Percentiles rank a stretch among this genome's conserved stretches.
These are phyloP conservation scores for Rutstroemia sydowiana DNA, from an alignment of 2,329 filamentous ascomycete species.

Conservation along the genomic window DNA sequence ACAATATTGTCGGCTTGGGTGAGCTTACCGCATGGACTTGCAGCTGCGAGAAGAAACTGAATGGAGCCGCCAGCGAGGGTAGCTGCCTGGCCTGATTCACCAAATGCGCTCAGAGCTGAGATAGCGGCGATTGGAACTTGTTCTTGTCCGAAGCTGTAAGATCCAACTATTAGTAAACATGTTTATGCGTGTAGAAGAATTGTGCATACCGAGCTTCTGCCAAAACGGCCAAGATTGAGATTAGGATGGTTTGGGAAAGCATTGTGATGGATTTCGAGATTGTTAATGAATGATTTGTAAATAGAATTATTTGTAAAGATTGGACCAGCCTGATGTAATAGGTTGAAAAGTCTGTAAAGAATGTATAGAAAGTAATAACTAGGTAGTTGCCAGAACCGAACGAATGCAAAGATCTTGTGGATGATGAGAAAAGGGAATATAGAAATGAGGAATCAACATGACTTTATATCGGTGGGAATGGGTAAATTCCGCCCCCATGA, in stretches of 20 bases:
- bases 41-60: constrained; percentile 53
- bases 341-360: constrained; percentile 20
- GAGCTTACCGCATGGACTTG: constrained; percentile 61
- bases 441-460: too few species aligned
- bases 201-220: constrained; percentile 27
- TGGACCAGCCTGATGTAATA: constrained; percentile 23
- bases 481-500: not conserved
- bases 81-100: constrained; percentile 51
- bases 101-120: constrained; percentile 44
- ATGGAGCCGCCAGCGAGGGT: constrained; percentile 58
- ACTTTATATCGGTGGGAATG: constrained; percentile 1
- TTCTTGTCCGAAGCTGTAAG: constrained; percentile 52
- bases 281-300: constrained; percentile 1
- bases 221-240: constrained; percentile 21
- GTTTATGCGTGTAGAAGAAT: not conserved
- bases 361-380: constrained; percentile 13
- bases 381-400: constrained; percentile 28
- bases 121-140: constrained; percentile 48
- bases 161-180: constrained; percentile 2
- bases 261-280: constrained; percentile 13
- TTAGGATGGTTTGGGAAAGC: constrained; percentile 22
- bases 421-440: not conserved
- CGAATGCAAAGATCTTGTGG: constrained; percentile 14
- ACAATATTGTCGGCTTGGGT: constrained; percentile 58
- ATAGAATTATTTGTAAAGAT: constrained; percentile 15